phyloP scores from a whole-genome alignment of 805 yeast species.

The Cyberlindnera mrakii region DNA sequence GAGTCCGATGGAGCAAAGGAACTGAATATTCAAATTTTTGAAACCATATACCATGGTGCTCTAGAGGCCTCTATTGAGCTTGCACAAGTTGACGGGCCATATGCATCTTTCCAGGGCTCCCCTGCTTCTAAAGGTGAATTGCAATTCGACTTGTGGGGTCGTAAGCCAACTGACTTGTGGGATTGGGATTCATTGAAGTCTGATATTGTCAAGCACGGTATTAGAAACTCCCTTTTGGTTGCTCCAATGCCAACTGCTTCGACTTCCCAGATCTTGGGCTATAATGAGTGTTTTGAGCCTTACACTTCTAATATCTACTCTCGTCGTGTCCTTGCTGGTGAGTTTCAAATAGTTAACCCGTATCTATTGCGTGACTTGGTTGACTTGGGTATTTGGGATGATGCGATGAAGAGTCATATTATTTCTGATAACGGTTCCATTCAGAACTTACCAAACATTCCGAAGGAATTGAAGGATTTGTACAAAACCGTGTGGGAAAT shows the following conservation, averaged over 20 bases:
- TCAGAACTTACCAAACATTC: conserved; percentile 68
- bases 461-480: conserved; percentile 65
- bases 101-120: conserved; percentile 72
- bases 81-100: conserved; percentile 64
- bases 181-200: conserved; percentile 77
- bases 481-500: conserved; percentile 97
- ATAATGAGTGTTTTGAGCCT: conserved; percentile 94
- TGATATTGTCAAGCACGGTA: conserved; percentile 54
- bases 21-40: conserved; percentile 81
- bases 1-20: conserved; percentile 74
- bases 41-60: conserved; percentile 93
- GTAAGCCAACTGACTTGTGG: conserved; percentile 71
- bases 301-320: conserved; percentile 88
- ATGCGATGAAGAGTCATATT: conserved; percentile 69
- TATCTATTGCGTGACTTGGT: conserved; percentile 78
- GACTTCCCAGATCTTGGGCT: conserved; percentile 91
- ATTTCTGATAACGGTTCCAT: conserved; percentile 80
- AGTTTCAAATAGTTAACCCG: conserved; percentile 87
- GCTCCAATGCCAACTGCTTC: conserved; percentile 99
- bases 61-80: conserved; percentile 82
- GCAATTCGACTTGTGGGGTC: conserved; percentile 85
- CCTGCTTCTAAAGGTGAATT: conserved; percentile 84
- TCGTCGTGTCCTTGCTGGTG: conserved; percentile 89
- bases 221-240: conserved; percentile 80
- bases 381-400: conserved; percentile 78